A percentile compares a stretch with the other conserved stretches of the same genome.
Conservation (phyloP, 225 moss, liverwort and hornwort species). For the Bryoerythrophyllum caledonicum region DNA sequence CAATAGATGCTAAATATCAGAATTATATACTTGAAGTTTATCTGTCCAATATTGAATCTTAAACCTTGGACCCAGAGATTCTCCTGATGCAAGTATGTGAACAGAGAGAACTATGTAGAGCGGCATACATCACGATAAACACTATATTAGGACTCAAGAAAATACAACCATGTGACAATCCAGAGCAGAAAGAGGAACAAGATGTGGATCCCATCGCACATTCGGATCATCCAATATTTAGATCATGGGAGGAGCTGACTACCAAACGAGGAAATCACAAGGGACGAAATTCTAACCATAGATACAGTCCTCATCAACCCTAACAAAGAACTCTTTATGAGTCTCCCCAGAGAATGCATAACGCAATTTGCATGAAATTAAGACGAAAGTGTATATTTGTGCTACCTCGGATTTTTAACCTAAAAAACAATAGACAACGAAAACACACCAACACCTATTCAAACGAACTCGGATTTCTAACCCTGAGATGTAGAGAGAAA, state of each 20-base stretch:
- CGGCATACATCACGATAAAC: neutral
- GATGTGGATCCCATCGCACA: neutral
- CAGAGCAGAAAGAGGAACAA: neutral
- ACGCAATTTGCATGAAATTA: neutral
- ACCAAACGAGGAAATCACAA: no score
- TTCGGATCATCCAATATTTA: neutral
- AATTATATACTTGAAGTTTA: no score
- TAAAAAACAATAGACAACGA: no score
- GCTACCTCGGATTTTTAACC: neutral
- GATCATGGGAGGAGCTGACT: neutral
- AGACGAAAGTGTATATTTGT: neutral
- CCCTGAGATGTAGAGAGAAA: neutral
- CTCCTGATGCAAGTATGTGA: no score
- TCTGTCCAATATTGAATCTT: no score
- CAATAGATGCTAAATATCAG: no score
- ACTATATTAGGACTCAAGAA: neutral
- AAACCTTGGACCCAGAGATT: no score
- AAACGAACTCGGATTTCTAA: neutral
- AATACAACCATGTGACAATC: neutral
- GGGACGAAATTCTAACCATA: neutral
- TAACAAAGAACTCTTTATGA: neutral
- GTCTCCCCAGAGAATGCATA: neutral
- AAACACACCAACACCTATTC: no score
- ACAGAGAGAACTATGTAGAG: neutral
- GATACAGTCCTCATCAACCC: neutral